Percentiles rank a stretch among this genome's conserved stretches.
Conservation (phyloP, 495 filamentous ascomycete species). For the Penicillium herquei region DNA sequence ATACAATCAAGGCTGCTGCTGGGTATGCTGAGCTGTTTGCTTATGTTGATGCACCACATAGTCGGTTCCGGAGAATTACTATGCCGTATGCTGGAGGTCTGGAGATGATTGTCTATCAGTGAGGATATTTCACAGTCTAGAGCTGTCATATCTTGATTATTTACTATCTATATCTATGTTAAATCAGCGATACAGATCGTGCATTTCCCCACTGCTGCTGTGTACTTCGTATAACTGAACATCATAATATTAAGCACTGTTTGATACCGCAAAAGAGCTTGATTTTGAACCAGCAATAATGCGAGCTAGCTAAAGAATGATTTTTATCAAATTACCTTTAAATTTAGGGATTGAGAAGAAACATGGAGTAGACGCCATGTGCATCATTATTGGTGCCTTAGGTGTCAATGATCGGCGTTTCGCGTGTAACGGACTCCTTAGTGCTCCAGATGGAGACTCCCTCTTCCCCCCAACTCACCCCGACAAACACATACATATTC, state of each 20-base stretch:
- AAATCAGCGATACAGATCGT: too few species aligned
- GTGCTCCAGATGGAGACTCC: constrained; percentile 5
- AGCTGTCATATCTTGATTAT: too few species aligned
- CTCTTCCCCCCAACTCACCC: constrained; percentile 13
- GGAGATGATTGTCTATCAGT: constrained; percentile 25
- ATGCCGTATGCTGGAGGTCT: constrained; percentile 22
- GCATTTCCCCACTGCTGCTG: too few species aligned
- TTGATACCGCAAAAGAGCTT: too few species aligned
- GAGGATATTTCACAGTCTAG: background rate
- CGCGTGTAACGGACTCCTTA: constrained; percentile 25
- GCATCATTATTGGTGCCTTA: constrained; percentile 9
- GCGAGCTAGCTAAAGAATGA: too few species aligned
- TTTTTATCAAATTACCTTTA: too few species aligned
- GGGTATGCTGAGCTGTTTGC: constrained; percentile 39
- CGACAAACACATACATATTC: constrained; percentile 11
- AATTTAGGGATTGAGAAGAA: too few species aligned
- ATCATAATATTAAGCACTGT: too few species aligned
- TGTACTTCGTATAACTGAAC: too few species aligned
- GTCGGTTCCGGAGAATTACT: constrained; percentile 18
- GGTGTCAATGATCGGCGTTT: constrained; percentile 15
- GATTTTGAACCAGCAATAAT: too few species aligned
- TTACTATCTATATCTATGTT: too few species aligned
- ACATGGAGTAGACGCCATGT: background rate
- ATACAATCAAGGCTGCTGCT: constrained; percentile 32
- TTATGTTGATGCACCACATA: constrained; percentile 23